Evolutionary conservation across 2,329 filamentous ascomycete genomes (phyloP).

Genomic region (Cercospora janseana): DNA sequence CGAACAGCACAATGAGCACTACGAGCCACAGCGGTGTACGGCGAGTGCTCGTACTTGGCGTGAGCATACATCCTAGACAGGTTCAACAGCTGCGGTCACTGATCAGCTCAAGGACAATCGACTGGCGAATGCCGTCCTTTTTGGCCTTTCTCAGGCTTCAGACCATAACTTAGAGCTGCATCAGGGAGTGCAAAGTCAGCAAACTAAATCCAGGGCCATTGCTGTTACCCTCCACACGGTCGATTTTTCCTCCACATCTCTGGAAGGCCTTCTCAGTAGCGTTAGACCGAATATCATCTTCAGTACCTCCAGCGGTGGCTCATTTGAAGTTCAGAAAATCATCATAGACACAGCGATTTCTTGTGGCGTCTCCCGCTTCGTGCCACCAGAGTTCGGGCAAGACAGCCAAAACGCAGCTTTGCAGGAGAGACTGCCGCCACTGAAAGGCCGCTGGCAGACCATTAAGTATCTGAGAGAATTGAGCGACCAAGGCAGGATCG

Average conservation of each 20-base stretch:
- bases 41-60: constrained; percentile 24
- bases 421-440: constrained; percentile 35
- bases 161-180: constrained; percentile 17
- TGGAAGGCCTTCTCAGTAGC: constrained; percentile 28
- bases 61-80: constrained; percentile 11
- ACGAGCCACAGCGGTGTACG: constrained; percentile 1
- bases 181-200: constrained; percentile 14
- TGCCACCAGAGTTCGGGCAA: constrained; percentile 32
- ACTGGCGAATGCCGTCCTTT: constrained; percentile 21
- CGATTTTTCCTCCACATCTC: constrained; percentile 37
- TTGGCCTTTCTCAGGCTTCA: constrained; percentile 1
- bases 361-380: constrained; percentile 24
- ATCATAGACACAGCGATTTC: constrained; percentile 30
- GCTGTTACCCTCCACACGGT: constrained; percentile 25
- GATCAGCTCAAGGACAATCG: constrained; percentile 24
- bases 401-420: constrained; percentile 36
- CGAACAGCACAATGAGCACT: constrained; percentile 1
- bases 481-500: constrained; percentile 23
- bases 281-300: constrained; percentile 30
- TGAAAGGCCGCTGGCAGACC: constrained; percentile 33
- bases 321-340: constrained; percentile 29
- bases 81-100: background rate
- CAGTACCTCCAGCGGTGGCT: constrained; percentile 30
- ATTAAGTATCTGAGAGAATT: constrained; percentile 34
- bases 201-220: background rate